Conservation (phyloP, 2,329 filamentous ascomycete genomes). For the Trichoderma aggressivum region DNA sequence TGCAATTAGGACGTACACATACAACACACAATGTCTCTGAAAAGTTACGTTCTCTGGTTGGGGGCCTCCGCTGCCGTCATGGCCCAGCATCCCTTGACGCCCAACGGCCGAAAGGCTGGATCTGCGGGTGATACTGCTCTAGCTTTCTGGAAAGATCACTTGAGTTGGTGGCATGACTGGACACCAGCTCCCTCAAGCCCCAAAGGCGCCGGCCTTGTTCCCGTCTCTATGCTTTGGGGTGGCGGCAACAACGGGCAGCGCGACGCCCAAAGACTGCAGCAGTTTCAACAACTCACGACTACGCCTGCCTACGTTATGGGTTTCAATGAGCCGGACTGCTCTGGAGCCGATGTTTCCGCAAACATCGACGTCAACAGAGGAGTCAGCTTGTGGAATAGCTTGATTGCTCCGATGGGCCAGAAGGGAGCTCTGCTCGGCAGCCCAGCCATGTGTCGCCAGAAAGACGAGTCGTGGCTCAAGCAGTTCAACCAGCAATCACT, state of each 20-base stretch:
- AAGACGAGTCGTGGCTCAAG: slow-evolving; percentile 22
- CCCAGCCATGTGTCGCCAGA: slow-evolving; percentile 58
- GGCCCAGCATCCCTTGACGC: slow-evolving; percentile 7
- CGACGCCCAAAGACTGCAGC: slow-evolving; percentile 17
- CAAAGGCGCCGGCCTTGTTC: slow-evolving; percentile 12
- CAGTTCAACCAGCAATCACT: slow-evolving; percentile 17
- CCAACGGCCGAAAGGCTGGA: slow-evolving; percentile 21
- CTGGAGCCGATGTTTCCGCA: slow-evolving; percentile 19
- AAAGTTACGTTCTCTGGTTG: not conserved
- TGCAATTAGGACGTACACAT: not conserved
- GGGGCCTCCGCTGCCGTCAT: not conserved
- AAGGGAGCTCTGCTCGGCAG: slow-evolving; percentile 51
- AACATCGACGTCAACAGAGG: slow-evolving; percentile 32
- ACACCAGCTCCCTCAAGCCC: slow-evolving; percentile 14
- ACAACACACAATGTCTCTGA: slow-evolving; percentile 14
- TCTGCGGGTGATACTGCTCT: slow-evolving; percentile 19
- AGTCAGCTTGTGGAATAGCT: slow-evolving; percentile 44
- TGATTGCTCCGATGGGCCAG: slow-evolving; percentile 68
- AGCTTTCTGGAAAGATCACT: slow-evolving; percentile 19
- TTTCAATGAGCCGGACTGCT: slow-evolving; percentile 22
- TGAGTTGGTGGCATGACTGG: slow-evolving; percentile 23
- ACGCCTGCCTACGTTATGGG: slow-evolving; percentile 20
- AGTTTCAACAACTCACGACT: slow-evolving; percentile 16
- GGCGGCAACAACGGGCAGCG: slow-evolving; percentile 18
- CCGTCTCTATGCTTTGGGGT: slow-evolving; percentile 23